Conservation (phyloP, 2,329 filamentous ascomycete genomes). For the Colletotrichum filicis region DNA sequence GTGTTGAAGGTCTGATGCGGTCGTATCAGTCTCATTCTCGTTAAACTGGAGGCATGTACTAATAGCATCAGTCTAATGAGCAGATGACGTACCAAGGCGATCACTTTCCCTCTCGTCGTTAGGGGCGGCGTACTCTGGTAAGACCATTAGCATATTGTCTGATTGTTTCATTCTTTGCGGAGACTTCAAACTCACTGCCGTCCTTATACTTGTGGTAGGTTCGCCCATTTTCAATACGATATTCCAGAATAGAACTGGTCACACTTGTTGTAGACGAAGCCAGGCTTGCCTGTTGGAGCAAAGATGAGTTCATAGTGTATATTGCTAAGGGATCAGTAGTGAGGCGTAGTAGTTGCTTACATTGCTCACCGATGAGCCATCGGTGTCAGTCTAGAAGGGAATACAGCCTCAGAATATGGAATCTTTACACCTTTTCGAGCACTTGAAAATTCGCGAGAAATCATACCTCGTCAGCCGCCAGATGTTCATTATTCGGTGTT, state of each 20-base stretch:
- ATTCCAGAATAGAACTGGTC: background rate
- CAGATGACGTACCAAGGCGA: background rate
- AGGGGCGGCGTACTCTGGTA: background rate
- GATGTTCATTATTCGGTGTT: background rate
- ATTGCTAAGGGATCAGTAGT: background rate
- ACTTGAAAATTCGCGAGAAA: background rate
- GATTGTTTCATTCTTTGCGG: too few relatives aligned
- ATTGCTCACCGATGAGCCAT: background rate
- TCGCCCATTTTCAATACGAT: slow-evolving; percentile 45
- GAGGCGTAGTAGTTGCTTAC: background rate
- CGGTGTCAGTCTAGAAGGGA: background rate
- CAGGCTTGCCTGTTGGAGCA: background rate
- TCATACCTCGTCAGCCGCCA: background rate
- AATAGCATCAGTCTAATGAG: too few relatives aligned
- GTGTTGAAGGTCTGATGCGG: background rate
- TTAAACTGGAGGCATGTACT: background rate
- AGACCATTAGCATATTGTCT: background rate
- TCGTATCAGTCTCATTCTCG: background rate
- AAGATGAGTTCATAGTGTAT: fast-evolving
- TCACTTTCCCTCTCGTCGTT: slow-evolving; percentile 12
- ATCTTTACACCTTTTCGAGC: background rate
- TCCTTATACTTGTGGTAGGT: slow-evolving; percentile 46
- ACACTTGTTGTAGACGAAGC: background rate
- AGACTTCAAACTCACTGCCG: background rate
- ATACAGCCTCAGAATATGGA: background rate